These are phyloP conservation scores for Saturnispora besseyi DNA, from an alignment of 805 yeast species.

Conservation along the genomic window DNA sequence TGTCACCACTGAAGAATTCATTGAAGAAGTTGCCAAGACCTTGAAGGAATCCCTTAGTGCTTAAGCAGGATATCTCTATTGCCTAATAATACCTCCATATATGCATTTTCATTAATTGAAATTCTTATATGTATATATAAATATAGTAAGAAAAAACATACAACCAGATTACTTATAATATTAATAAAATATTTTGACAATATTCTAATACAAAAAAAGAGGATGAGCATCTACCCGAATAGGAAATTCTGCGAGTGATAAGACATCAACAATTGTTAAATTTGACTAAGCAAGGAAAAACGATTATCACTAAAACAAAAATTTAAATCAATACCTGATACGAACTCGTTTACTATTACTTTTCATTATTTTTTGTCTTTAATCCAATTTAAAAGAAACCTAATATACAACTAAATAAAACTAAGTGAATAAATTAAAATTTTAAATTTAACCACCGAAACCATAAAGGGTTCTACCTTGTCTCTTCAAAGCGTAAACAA, in stretches of 20 bases:
- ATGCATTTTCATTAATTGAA: neutral
- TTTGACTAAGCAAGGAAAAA: too few relatives aligned
- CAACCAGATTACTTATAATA: neutral
- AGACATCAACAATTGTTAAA: neutral
- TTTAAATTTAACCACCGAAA: constrained; percentile 85
- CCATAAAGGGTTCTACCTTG: constrained; percentile 99
- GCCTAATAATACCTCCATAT: neutral
- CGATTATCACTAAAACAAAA: too few relatives aligned
- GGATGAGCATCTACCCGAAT: neutral
- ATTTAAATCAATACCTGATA: neutral
- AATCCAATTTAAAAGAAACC: constrained; percentile 5
- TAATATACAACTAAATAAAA: constrained; percentile 9
- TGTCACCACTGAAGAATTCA: constrained; percentile 88
- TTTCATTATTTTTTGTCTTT: neutral
- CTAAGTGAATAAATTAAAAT: neutral
- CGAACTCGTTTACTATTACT: neutral
- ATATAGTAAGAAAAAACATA: neutral
- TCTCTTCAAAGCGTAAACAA: constrained; percentile 98
- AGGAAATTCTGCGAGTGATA: neutral
- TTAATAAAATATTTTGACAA: too few relatives aligned
- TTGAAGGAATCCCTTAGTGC: constrained; percentile 29
- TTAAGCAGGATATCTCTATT: constrained; percentile 4
- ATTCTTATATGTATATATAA: neutral
- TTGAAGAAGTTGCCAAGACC: constrained; percentile 69
- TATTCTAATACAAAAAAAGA: neutral